Evolutionary conservation across 352 stramenopile genomes (phyloP).

Genomic region (Globisporangium megalacanthum): DNA sequence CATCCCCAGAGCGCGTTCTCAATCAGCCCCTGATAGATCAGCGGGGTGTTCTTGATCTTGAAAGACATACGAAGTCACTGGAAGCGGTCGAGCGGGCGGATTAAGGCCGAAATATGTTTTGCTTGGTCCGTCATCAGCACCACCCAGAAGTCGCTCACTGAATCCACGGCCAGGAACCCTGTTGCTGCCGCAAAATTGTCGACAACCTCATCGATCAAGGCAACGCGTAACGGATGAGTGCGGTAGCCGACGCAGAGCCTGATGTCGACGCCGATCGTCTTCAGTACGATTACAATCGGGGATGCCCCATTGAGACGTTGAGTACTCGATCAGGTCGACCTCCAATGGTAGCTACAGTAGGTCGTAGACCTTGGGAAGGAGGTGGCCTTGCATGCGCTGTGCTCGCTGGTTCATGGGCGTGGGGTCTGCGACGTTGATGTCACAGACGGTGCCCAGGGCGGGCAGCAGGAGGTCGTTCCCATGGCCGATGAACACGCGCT

Average conservation of each 20-base stretch:
- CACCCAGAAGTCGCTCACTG: slow-evolving; percentile 13
- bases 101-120: slow-evolving; percentile 14
- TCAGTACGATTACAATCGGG: background rate
- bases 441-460: background rate
- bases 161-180: slow-evolving; percentile 12
- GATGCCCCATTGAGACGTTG: background rate
- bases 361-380: background rate
- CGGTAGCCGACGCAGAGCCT: background rate
- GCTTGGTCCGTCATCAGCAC: slow-evolving; percentile 11
- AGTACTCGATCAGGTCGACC: background rate
- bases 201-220: background rate
- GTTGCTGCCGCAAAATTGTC: background rate
- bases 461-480: background rate
- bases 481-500: background rate
- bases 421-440: background rate
- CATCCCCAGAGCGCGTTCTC: slow-evolving; percentile 16
- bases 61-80: slow-evolving; percentile 18
- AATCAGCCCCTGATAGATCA: slow-evolving; percentile 13
- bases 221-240: background rate
- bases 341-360: background rate
- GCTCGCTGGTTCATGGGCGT: background rate
- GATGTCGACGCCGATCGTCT: background rate
- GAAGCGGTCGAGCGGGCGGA: slow-evolving; percentile 17
- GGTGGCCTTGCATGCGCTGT: background rate
- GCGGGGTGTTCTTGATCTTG: slow-evolving; percentile 14